phyloP scores from a whole-genome alignment of 179 eudicot species.

The Monotropa hypopitys region DNA sequence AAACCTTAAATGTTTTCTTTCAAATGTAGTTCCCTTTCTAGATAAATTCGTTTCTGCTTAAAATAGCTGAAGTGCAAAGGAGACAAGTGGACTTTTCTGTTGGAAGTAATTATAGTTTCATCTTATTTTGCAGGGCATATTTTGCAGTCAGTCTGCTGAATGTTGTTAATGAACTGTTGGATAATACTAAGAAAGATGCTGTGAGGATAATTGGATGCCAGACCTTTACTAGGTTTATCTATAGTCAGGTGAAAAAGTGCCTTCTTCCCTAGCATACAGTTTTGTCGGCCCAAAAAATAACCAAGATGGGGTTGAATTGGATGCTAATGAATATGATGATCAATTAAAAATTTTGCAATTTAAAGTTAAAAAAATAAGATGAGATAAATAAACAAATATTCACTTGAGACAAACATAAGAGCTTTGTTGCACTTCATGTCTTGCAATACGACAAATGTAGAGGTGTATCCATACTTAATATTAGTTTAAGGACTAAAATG shows the following conservation, averaged over 20 bases:
- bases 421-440: no score
- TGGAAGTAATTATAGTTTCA: background rate
- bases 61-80: background rate
- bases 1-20: background rate
- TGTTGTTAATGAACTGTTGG: constrained; percentile 60
- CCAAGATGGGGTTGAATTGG: no score
- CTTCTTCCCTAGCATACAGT: background rate
- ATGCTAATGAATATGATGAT: no score
- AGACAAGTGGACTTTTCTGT: background rate
- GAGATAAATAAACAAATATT: no score
- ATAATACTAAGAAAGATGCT: constrained; percentile 43
- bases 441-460: no score
- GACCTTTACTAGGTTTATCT: constrained; percentile 18
- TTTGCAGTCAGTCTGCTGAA: constrained; percentile 68
- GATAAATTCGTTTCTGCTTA: background rate
- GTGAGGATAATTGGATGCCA: constrained; percentile 65
- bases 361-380: no score
- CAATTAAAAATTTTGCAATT: no score
- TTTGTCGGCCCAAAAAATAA: no score
- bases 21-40: background rate
- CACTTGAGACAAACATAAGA: no score
- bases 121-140: constrained; percentile 49
- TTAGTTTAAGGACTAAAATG: no score
- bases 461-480: no score
- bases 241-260: constrained; percentile 8